These are phyloP conservation scores for Mortierella sp. DNA, from an alignment of 371 early-diverging fungal genomes.

Conservation along the genomic window DNA sequence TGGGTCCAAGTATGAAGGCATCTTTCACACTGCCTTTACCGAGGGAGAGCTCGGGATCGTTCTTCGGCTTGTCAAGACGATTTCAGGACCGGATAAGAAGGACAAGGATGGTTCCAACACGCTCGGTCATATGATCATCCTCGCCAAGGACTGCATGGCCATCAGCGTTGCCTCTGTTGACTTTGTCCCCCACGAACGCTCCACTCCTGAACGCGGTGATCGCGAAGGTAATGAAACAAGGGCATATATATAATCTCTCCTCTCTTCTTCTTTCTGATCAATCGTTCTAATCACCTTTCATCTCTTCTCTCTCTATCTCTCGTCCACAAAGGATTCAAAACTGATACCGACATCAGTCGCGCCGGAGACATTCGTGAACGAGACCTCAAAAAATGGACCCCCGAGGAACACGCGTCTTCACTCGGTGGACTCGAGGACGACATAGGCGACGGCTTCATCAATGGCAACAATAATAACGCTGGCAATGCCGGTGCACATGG, in stretches of 20 bases:
- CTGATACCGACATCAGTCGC: slow-evolving; percentile 89
- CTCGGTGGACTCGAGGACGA: slow-evolving; percentile 60
- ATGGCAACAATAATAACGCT: slow-evolving; percentile 40
- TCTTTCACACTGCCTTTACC: slow-evolving; percentile 80
- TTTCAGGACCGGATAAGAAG: slow-evolving; percentile 63
- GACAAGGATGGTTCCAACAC: slow-evolving; percentile 29
- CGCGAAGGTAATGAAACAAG: slow-evolving; percentile 30
- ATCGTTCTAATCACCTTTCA: background rate
- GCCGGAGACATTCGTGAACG: slow-evolving; percentile 76
- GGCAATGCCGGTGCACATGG: slow-evolving; percentile 1
- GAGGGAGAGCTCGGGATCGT: slow-evolving; percentile 83
- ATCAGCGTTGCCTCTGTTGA: slow-evolving; percentile 69
- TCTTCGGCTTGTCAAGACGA: slow-evolving; percentile 70
- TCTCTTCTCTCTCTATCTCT: slow-evolving; percentile 1
- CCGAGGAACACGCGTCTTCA: slow-evolving; percentile 60
- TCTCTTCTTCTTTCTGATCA: background rate
- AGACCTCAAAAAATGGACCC: slow-evolving; percentile 88
- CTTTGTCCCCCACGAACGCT: slow-evolving; percentile 58
- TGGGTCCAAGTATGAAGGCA: slow-evolving; percentile 79
- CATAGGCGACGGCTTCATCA: slow-evolving; percentile 48
- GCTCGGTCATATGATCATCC: slow-evolving; percentile 67
- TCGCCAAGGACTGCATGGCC: slow-evolving; percentile 75
- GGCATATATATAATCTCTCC: slow-evolving; percentile 1
- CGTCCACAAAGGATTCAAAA: slow-evolving; percentile 72
- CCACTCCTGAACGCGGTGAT: slow-evolving; percentile 56